Evolutionary conservation across 179 eudicot genomes (phyloP), one percentile per base, ranked within the genome.

Genomic region (Heliamphora pulchella): DNA sequence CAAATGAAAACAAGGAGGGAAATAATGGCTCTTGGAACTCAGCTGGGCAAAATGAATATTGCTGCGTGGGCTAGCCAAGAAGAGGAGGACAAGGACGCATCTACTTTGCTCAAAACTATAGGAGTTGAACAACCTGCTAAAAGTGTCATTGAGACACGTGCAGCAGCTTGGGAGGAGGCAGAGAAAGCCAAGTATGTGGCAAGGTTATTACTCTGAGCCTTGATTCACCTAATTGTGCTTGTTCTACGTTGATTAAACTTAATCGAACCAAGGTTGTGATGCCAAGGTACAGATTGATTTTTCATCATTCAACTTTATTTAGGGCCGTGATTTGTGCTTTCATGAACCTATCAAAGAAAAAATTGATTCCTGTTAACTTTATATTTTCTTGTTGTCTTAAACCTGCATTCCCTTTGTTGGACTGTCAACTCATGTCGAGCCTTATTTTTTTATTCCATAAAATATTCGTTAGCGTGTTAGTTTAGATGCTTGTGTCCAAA

Each of bases 91-190:
- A 85, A 74, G 70, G 78, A 77, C 17, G 80, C 86, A 48, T 87
- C 90, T 18, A 81, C 85, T 53, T 86, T 87, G 18, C 79, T 75
- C 54, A 90, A 82, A 71, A 80, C 71, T 62, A 79, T 81, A 59
- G 79, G 79, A 75, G 80, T 15, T 8, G 90, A 88, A 62, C 86
- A 85, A 63, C 76, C 73, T 18, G 79, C 84, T 77, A 86, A 82
- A 82, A 84, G 81, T 80, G 87, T 85, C 61, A 81, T 86, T 67
- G 94, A 91, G 82, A 86, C 85, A 6, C 88, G 92, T 71, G 97
- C 97, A 54, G 91, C 85, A 75, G 91, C 89, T 80, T 92, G 97
- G 97, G 97, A 92, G 84, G 94, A 92, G n/a, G 90, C 97, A 72
- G 97, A 92, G 88, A 91, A 84, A 81, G 92, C 91, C 78, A 92